A percentile compares a stretch with the other conserved stretches of the same genome.
Evolutionary conservation across 2,329 filamentous ascomycete genomes (phyloP).

Genomic region (Uncinocarpus reesii): DNA sequence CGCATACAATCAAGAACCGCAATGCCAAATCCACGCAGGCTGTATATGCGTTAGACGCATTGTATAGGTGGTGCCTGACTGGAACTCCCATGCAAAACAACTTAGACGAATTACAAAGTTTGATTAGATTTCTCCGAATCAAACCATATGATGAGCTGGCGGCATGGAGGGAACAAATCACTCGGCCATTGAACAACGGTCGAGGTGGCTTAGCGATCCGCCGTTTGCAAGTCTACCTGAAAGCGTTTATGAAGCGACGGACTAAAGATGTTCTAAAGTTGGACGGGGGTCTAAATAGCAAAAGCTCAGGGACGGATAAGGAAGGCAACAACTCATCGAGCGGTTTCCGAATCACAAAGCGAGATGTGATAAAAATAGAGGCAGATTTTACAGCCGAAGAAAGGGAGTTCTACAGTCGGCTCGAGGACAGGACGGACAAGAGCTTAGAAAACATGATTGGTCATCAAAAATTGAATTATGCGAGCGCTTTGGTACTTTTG

Average conservation of each 20-base stretch:
- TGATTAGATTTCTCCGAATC: slow-evolving; percentile 87
- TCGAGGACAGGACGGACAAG: slow-evolving; percentile 75
- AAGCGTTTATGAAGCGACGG: slow-evolving; percentile 96
- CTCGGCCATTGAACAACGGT: slow-evolving; percentile 77
- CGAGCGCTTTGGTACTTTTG: slow-evolving; percentile 85
- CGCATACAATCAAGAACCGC: slow-evolving; percentile 96
- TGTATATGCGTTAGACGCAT: slow-evolving; percentile 69
- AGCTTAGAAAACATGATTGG: slow-evolving; percentile 84
- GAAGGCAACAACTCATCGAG: slow-evolving; percentile 46
- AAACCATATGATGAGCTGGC: slow-evolving; percentile 78
- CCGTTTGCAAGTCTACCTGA: slow-evolving; percentile 71
- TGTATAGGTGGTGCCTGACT: slow-evolving; percentile 92
- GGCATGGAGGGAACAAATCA: slow-evolving; percentile 87
- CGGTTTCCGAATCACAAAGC: slow-evolving; percentile 82
- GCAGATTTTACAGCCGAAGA: slow-evolving; percentile 72
- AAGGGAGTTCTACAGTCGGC: slow-evolving; percentile 69
- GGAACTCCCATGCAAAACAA: slow-evolving; percentile 98
- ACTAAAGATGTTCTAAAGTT: slow-evolving; percentile 95
- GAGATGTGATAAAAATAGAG: slow-evolving; percentile 72
- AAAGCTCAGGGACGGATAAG: slow-evolving; percentile 44
- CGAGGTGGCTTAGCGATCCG: slow-evolving; percentile 81
- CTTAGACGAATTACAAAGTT: slow-evolving; percentile 84
- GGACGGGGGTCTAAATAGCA: slow-evolving; percentile 68
- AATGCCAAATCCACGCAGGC: slow-evolving; percentile 93
- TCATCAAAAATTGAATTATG: slow-evolving; percentile 70